Evolutionary conservation across 768 basidiomycete genomes (phyloP), one percentile per base, ranked within the genome.

Genomic region (Trametes punicea): DNA sequence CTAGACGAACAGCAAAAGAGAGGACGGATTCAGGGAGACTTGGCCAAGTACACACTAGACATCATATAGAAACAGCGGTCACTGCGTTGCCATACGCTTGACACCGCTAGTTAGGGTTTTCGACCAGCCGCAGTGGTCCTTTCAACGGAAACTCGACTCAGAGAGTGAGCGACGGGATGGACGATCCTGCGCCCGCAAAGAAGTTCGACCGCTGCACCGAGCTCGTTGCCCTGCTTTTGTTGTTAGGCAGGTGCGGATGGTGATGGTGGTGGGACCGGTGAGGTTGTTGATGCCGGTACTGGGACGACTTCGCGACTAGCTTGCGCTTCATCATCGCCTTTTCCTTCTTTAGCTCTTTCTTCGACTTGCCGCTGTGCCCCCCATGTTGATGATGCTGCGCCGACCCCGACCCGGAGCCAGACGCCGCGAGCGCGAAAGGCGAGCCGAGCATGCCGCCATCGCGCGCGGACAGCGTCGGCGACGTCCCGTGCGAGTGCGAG

Each of bases 331-430:
- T 57, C 70, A 80, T 74, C 73, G 85, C 87, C 66, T 81, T 82
- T 73, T 90, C 87, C 64, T 81, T 75, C 62, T 82, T 75, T 59
- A 79, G 71, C 71, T 89, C 87, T 68, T 84, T 85, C 56, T 67
- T 66, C 59, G 76, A 74, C 39, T 76, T 69, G 27, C 72, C 73
- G 40, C 72, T 66, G 21, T 71, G 73, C 2, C 65, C 62, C 15
- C 46, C 38, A 25, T 51, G 59, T 30, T 70, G 66, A 51, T 70
- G 64, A 36, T 67, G 66, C 27, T 69, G 67, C 16, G 31, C n/a
- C 9, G 46, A 46, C 25, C 47, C 59, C 30, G 59, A 44, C 18
- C 52, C 55, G 13, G 52, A 39, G 30, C 67, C 61, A 48, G 27
- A 23, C 29, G 70, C 69, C 25, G 79, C 81, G 11, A 84, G 81